Evolutionary conservation across 495 filamentous ascomycete genomes (phyloP).

Genomic region (Cercophora scortea): DNA sequence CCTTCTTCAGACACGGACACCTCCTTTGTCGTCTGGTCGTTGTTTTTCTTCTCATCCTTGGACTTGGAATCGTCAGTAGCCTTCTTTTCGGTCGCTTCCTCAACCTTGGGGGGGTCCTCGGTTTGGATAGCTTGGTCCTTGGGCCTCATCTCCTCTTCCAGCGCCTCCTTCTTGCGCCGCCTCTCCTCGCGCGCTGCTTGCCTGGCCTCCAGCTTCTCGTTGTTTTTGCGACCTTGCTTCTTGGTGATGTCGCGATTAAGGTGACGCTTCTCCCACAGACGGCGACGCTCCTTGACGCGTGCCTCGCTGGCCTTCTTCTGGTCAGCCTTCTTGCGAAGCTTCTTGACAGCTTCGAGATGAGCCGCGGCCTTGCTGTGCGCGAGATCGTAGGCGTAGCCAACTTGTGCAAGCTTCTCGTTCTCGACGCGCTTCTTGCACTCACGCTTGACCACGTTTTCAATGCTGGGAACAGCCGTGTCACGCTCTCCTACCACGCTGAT

Average conservation of each 20-base stretch:
- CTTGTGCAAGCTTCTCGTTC: constrained; percentile 75
- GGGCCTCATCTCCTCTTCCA: constrained; percentile 14
- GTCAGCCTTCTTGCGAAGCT: constrained; percentile 37
- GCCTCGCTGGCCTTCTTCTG: constrained; percentile 42
- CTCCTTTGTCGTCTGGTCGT: constrained; percentile 23
- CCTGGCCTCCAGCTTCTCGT: constrained; percentile 28
- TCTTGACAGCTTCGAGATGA: constrained; percentile 55
- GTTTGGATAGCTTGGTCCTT: constrained; percentile 3
- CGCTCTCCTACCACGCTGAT: constrained; percentile 73
- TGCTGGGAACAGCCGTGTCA: constrained; percentile 39
- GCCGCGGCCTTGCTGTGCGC: constrained; percentile 71
- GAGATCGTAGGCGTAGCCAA: constrained; percentile 81
- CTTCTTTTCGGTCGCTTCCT: constrained; percentile 24
- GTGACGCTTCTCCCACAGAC: constrained; percentile 41
- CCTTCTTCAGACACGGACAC: constrained; percentile 7
- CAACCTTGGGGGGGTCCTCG: constrained; percentile 7
- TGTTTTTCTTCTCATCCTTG: neutral
- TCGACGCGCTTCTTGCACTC: constrained; percentile 55
- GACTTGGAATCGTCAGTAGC: constrained; percentile 11
- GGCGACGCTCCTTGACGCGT: constrained; percentile 35
- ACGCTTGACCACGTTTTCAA: constrained; percentile 65
- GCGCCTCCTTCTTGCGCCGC: constrained; percentile 31
- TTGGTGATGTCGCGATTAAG: constrained; percentile 35
- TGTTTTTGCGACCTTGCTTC: constrained; percentile 39
- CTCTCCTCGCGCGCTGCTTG: constrained; percentile 27